Percentiles rank a stretch among this genome's conserved stretches.
These are phyloP conservation scores for Hypoxylon sp. DNA, from an alignment of 2,329 filamentous ascomycete genomes.

Conservation along the genomic window DNA sequence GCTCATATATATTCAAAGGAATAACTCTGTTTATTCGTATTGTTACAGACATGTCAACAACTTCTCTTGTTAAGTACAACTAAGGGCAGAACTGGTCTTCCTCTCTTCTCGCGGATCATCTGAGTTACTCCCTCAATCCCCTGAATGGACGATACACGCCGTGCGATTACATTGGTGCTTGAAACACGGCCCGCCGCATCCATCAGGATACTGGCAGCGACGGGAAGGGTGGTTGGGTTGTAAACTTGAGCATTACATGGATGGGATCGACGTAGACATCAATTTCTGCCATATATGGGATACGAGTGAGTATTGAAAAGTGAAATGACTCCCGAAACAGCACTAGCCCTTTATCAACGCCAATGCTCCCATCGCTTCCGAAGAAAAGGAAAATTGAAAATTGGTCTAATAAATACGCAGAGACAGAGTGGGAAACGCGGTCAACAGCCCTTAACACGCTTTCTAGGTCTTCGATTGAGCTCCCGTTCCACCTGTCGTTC, in stretches of 20 bases:
- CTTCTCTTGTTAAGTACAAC: too few relatives aligned
- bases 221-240: too few relatives aligned
- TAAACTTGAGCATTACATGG: too few relatives aligned
- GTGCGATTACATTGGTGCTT: background rate
- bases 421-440: background rate
- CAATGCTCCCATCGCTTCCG: background rate
- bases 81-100: too few relatives aligned
- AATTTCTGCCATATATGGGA: too few relatives aligned
- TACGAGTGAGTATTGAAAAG: too few relatives aligned
- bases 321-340: background rate
- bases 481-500: slow-evolving; percentile 21
- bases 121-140: background rate
- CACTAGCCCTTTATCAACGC: background rate
- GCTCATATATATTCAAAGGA: background rate
- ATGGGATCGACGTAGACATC: too few relatives aligned
- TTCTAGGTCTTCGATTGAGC: background rate
- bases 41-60: background rate
- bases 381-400: background rate
- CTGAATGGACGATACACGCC: background rate
- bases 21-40: background rate
- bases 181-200: background rate
- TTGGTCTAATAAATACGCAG: background rate
- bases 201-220: background rate
- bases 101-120: too few relatives aligned
- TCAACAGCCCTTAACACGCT: background rate